These are phyloP conservation scores for Pilaira anomala DNA, from an alignment of 192 early-diverging fungal genomes.

Conservation along the genomic window DNA sequence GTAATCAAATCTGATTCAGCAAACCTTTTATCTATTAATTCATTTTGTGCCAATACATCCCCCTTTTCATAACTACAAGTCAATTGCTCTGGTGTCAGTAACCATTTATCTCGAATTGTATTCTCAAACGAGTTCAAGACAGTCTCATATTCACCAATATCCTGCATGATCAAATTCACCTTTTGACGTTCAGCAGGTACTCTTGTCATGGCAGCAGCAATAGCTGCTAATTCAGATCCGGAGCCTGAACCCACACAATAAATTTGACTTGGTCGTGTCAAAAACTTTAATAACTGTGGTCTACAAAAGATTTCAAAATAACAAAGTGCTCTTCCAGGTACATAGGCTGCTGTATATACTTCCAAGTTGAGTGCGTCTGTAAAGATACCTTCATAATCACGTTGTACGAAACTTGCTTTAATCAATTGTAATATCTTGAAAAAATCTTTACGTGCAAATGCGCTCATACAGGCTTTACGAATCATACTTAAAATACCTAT, in stretches of 20 bases:
- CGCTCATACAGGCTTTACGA: constrained; percentile 55
- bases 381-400: constrained; percentile 85
- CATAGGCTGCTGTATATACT: constrained; percentile 86
- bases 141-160: constrained; percentile 63
- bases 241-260: constrained; percentile 78
- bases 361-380: constrained; percentile 65
- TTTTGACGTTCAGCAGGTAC: constrained; percentile 38
- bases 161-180: constrained; percentile 48
- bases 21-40: not conserved
- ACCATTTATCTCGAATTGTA: constrained; percentile 54
- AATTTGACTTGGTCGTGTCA: constrained; percentile 46
- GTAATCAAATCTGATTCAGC: constrained; percentile 68
- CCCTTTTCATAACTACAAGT: constrained; percentile 55
- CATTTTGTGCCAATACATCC: constrained; percentile 53
- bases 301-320: constrained; percentile 73
- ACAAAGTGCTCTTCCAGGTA: constrained; percentile 79
- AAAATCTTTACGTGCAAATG: constrained; percentile 60
- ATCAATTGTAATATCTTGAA: constrained; percentile 63
- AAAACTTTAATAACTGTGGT: constrained; percentile 47
- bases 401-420: constrained; percentile 75
- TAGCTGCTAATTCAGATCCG: constrained; percentile 81
- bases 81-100: constrained; percentile 43
- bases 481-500: constrained; percentile 64
- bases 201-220: constrained; percentile 66
- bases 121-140: constrained; percentile 53